Percentiles rank a stretch among this genome's conserved stretches.
phyloP scores from a whole-genome alignment of 352 stramenopile genomes.

The Globisporangium spiculum region DNA sequence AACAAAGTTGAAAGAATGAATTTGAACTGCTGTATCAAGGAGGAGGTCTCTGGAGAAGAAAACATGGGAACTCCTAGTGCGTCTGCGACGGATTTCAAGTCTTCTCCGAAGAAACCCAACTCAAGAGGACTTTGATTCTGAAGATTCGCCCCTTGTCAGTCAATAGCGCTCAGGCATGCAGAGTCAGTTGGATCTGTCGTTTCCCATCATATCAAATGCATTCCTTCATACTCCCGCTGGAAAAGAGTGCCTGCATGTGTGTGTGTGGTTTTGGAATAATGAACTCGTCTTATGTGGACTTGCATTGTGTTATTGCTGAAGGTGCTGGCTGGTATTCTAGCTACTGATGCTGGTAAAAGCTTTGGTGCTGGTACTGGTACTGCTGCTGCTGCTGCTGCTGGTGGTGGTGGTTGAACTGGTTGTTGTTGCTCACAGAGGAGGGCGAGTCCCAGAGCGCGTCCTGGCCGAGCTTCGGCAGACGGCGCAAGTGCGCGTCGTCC shows the following conservation, averaged over 20 bases:
- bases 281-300: not conserved
- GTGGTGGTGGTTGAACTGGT: constrained; percentile 28
- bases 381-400: constrained; percentile 33
- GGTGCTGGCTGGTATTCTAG: not conserved
- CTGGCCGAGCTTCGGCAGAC: constrained; percentile 35
- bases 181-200: too few species aligned
- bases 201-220: too few species aligned
- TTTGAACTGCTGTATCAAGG: not conserved
- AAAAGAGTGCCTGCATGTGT: too few species aligned
- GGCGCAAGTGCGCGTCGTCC: constrained; percentile 6
- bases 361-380: not conserved
- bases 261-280: not conserved
- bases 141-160: too few species aligned
- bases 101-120: too few species aligned
- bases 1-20: constrained; percentile 1
- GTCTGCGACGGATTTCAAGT: not conserved
- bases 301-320: not conserved
- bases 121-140: too few species aligned
- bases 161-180: too few species aligned
- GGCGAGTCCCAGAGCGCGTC: constrained; percentile 37
- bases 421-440: constrained; percentile 3
- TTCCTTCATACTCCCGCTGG: too few species aligned
- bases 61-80: not conserved
- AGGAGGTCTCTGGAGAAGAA: not conserved
- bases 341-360: not conserved